phyloP scores from a whole-genome alignment of 148 eudicot species.

The Chenopodium album region DNA sequence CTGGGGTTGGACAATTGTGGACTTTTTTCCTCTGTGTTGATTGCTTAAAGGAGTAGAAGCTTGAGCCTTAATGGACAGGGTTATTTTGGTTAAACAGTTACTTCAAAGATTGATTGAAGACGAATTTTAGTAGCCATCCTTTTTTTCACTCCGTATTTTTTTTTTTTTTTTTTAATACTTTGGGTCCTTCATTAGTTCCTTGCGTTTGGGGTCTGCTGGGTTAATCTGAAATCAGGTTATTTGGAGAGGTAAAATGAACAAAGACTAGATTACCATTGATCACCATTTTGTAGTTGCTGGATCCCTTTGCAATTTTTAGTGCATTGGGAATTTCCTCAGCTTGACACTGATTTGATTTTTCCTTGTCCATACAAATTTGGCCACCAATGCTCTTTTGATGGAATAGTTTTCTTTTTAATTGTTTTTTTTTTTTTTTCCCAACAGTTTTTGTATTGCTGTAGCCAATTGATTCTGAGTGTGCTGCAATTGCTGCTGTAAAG shows the following conservation, averaged over 20 bases:
- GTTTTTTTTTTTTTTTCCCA: neutral
- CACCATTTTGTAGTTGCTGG: neutral
- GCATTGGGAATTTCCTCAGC: neutral
- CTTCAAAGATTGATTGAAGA: neutral
- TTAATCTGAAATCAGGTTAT: neutral
- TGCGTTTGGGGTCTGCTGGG: neutral
- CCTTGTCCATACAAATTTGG: no score
- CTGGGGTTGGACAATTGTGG: neutral
- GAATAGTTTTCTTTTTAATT: neutral
- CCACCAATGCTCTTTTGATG: neutral
- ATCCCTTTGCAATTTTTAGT: neutral
- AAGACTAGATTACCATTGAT: neutral
- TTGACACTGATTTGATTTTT: neutral
- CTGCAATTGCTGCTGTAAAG: neutral
- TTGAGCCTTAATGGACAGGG: neutral
- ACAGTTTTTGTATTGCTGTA: neutral
- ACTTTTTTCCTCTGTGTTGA: neutral
- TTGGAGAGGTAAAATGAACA: neutral
- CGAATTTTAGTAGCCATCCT: no score
- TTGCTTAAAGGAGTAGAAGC: neutral
- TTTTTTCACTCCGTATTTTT: no score
- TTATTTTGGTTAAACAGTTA: neutral
- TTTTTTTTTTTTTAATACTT: no score
- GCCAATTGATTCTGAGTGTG: neutral
- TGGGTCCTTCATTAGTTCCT: neutral